Percentiles rank a stretch among this genome's conserved stretches.
Evolutionary conservation across 768 basidiomycete genomes (phyloP).

Genomic region (Panus rudis): DNA sequence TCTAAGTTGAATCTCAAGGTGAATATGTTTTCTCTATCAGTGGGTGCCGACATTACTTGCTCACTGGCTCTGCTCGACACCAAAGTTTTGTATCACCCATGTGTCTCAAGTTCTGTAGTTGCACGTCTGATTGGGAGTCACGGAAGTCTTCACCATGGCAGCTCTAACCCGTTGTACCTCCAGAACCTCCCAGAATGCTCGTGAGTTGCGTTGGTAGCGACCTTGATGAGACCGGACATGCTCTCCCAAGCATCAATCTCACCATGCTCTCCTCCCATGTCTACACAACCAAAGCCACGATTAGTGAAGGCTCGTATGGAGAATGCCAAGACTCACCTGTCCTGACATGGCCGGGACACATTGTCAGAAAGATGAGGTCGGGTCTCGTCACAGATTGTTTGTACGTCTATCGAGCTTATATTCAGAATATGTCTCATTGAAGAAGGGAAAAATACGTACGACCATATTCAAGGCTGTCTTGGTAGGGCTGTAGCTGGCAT

Average conservation of each 20-base stretch:
- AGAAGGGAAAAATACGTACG: constrained; percentile 17
- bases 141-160: constrained; percentile 31
- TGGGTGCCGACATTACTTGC: too few species aligned
- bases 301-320: not conserved
- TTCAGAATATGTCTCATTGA: not conserved
- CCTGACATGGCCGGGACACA: constrained; percentile 35
- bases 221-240: constrained; percentile 22
- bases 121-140: too few species aligned
- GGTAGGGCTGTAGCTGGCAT: constrained; percentile 30
- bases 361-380: constrained; percentile 25
- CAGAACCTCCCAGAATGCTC: constrained; percentile 27
- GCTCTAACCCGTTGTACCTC: constrained; percentile 22
- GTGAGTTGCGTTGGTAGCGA: constrained; percentile 18
- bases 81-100: too few species aligned
- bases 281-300: constrained; percentile 10
- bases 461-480: constrained; percentile 36
- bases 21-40: too few species aligned
- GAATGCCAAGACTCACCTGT: constrained; percentile 22
- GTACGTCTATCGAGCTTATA: constrained; percentile 21
- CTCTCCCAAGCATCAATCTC: constrained; percentile 25
- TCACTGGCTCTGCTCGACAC: too few species aligned
- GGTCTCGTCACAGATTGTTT: constrained; percentile 30
- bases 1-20: too few species aligned
- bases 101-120: too few species aligned
- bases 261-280: constrained; percentile 29